Base-by-base conservation (phyloP, 2,329 filamentous ascomycete species). In the Pestalotiopsis sp. region DNA sequence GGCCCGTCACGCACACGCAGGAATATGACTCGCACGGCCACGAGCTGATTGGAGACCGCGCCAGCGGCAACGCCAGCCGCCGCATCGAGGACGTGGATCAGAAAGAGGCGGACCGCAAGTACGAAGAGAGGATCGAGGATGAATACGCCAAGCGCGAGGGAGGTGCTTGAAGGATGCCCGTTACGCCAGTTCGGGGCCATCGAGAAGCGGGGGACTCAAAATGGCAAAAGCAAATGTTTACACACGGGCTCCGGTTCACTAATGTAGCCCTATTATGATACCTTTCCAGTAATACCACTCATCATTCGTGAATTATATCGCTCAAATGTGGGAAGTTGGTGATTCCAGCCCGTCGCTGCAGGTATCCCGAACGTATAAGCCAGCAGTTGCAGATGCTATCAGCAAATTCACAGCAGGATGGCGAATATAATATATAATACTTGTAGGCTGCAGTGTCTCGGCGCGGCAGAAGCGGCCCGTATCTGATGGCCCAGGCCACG, bases 71-170 rank as follows among this genome's bases (percentile, higher is more conserved):
- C 52, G 25, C 64, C 14, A 66, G 56, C 38, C 52, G 56, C 25
- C 64, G 64, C n/a, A 60, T 66, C 20, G 14, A 66, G 64, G 64
- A 66, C 27, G 64, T 45, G 17, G 25, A 23, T 36, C 27, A 45
- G 11, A 20, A 59, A 17, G 64, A 66, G n/a, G 64, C 36, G 23
- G 56, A 60, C 27, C 64, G 31, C 20, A 36, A 12, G 63, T 56
- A 66, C 63, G 39, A 58, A 14, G 63, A 58, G 27, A 58, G 49
- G 36, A 58, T 58, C 13, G 63, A 66, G 49, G 41, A 66, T 25
- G 63, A 58, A 27, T 56, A 66, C 45, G 63, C 49, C n/a, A 66
- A 66, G 27, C 63, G 63, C 2, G 63, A 66, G 27, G 63, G 63
- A 3, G 63, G 63, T 3, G 63, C 63, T 23, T 63, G 31, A 63